phyloP scores from a whole-genome alignment of 805 yeast genomes.

The Ogataea paraovalis region DNA sequence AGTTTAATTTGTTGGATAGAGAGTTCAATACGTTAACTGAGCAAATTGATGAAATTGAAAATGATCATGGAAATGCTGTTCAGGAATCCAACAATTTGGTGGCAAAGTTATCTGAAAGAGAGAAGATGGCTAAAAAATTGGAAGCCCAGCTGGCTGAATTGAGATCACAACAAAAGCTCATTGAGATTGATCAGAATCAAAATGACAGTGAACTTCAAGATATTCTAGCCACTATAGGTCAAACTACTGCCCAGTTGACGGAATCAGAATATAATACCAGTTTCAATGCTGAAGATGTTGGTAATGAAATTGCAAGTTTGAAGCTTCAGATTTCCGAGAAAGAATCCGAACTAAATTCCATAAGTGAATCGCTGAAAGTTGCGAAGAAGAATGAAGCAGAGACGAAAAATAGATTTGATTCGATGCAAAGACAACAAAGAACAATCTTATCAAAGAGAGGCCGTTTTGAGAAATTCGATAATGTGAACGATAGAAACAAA shows the following conservation, averaged over 20 bases:
- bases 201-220: conserved; percentile 48
- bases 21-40: conserved; percentile 63
- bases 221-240: conserved; percentile 43
- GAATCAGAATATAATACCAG: conserved; percentile 38
- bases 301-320: conserved; percentile 20
- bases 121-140: conserved; percentile 43
- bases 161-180: conserved; percentile 45
- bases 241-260: conserved; percentile 42
- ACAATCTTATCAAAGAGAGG: conserved; percentile 67
- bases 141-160: conserved; percentile 43
- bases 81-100: conserved; percentile 52
- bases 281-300: conserved; percentile 20
- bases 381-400: conserved; percentile 38
- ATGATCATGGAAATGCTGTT: conserved; percentile 47
- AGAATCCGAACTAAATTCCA: conserved; percentile 33
- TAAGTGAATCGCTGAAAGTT: conserved; percentile 39
- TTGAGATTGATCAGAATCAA: conserved; percentile 54
- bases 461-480: conserved; percentile 54
- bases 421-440: conserved; percentile 48
- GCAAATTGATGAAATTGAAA: conserved; percentile 58
- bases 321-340: conserved; percentile 32
- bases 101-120: conserved; percentile 58
- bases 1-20: conserved; percentile 71
- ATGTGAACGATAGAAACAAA: conserved; percentile 54
- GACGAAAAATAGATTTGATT: conserved; percentile 39